These are phyloP conservation scores for Blastocystis hominis DNA, from an alignment of 352 stramenopile genomes.

Conservation along the genomic window DNA sequence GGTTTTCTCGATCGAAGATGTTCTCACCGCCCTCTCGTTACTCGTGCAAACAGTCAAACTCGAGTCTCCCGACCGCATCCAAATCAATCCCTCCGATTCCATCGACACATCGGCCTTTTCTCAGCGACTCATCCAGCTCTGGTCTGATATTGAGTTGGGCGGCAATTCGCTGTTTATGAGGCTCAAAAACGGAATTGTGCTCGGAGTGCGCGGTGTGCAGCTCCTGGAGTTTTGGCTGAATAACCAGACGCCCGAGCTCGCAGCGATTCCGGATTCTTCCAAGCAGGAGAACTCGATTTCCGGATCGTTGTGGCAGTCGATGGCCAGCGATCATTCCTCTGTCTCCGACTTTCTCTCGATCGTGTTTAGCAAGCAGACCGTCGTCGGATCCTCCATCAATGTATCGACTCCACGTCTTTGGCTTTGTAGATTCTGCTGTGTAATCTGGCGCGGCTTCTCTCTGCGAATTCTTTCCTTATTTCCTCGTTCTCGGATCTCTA, in stretches of 20 bases:
- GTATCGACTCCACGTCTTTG: not conserved
- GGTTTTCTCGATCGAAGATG: not conserved
- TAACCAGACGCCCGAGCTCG: not conserved
- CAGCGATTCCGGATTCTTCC: not conserved
- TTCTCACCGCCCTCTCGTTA: not conserved
- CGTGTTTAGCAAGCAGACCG: not conserved
- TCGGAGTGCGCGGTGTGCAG: not conserved
- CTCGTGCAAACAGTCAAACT: not conserved
- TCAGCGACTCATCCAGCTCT: not conserved
- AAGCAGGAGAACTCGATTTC: not conserved
- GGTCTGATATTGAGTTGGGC: not conserved
- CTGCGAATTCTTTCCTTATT: not conserved
- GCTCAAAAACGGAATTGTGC: not conserved
- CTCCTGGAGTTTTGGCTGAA: not conserved
- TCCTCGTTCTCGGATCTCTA: not conserved
- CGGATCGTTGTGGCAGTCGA: not conserved
- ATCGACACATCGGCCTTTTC: not conserved
- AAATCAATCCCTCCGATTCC: not conserved
- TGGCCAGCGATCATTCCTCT: not conserved
- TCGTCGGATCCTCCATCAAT: not conserved
- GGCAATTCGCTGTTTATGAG: not conserved
- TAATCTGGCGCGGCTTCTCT: not conserved
- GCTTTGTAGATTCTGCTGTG: not conserved
- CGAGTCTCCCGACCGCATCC: not conserved
- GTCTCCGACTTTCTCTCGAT: not conserved